Base-by-base conservation (phyloP, 2,329 filamentous ascomycete genomes). In the Cladosporium sp. region DNA sequence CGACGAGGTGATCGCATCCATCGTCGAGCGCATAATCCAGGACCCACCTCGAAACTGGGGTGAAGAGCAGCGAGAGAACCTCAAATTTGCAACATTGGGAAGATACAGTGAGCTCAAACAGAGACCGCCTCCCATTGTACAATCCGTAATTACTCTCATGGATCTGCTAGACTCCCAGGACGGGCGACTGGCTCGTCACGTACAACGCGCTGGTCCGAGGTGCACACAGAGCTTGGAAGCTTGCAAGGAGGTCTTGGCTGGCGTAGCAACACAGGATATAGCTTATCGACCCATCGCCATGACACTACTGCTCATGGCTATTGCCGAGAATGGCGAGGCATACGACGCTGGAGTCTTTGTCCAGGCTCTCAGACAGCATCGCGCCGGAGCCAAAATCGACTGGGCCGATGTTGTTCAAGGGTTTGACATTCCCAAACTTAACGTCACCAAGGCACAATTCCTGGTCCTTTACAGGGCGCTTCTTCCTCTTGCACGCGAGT, bases 31-130 rank as follows among this genome's bases (percentile, higher is more conserved):
- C 65, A 89, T 95, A 66, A 86, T 96, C 56, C 87, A 94, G 73
- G 87, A 92, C 65, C 91, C 92, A 52, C 91, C 91, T 28, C 89
- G 89, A 24, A 91, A 88, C 71, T 95, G 95, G 77, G 90, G 89
- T 67, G 85, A 91, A 56, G 81, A 86, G 54, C 86, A 84, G 58
- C 85, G 89, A 68, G 80, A 86, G 62, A 88, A 91, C 68, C 80
- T 87, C 39, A 77, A 78, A 45, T 82, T 83, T 68, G 88, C 86
- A 62, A 80, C 87, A 58, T 81, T 81, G 66, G 80, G 87, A 57
- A 83, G 90, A 65, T 95, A 90, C 71, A 79, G 75, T 81, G 52
- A 85, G 88, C 61, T 77, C 83, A 56, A 52, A 22, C 37, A 53
- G 35, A 77, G 82, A n/a, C 78, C 86, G n/a, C 88, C 90, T 1